Evolutionary conservation across 257 asterid species (phyloP).

Genomic region (Cynanchum wilfordii): DNA sequence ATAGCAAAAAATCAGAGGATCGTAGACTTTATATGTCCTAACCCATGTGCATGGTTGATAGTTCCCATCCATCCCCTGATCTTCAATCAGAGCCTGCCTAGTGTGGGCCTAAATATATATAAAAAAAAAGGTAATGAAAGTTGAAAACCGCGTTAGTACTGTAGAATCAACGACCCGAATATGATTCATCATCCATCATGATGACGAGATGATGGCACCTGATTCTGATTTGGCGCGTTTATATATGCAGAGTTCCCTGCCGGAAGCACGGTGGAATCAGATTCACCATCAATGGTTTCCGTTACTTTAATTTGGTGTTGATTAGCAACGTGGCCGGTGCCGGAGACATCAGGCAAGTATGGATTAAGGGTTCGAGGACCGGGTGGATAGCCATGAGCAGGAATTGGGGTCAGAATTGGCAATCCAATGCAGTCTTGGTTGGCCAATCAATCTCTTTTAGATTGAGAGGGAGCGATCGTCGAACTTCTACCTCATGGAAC

Average conservation of each 20-base stretch:
- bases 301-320: slow-evolving; percentile 28
- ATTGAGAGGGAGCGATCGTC: slow-evolving; percentile 28
- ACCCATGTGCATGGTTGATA: slow-evolving; percentile 13
- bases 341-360: slow-evolving; percentile 23
- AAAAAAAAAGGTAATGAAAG: too few species aligned
- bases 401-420: slow-evolving; percentile 39
- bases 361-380: slow-evolving; percentile 29
- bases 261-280: slow-evolving; percentile 30
- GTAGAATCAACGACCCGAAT: neutral
- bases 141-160: slow-evolving; percentile 10
- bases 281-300: slow-evolving; percentile 30
- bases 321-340: slow-evolving; percentile 31
- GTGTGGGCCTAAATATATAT: neutral
- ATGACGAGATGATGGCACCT: neutral
- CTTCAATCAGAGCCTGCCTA: neutral
- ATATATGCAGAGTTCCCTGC: slow-evolving; percentile 24
- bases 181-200: neutral
- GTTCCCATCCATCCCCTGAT: neutral
- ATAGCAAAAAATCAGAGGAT: slow-evolving; percentile 11
- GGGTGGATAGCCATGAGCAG: slow-evolving; percentile 27
- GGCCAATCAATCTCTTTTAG: slow-evolving; percentile 32
- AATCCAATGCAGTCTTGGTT: slow-evolving; percentile 14
- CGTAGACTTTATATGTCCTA: slow-evolving; percentile 10
- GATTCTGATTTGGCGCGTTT: neutral
- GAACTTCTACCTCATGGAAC: slow-evolving; percentile 32